Percentiles rank a stretch among this genome's conserved stretches.
These are phyloP conservation scores for Sistotremastrum suecicum DNA, from an alignment of 768 basidiomycete species.

Conservation along the genomic window DNA sequence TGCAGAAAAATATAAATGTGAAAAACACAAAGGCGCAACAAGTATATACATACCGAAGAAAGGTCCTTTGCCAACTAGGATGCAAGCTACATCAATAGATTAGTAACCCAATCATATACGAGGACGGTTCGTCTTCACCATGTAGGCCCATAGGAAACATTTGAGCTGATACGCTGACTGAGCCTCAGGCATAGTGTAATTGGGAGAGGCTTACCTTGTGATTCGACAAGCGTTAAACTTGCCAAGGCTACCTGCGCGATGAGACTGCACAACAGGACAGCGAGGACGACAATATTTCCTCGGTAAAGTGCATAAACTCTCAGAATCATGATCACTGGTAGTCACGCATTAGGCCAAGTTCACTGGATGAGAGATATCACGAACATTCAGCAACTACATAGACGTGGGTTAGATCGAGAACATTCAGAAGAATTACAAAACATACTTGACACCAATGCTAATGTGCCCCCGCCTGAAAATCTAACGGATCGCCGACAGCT, in stretches of 20 bases:
- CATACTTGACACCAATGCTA: slow-evolving; percentile 3
- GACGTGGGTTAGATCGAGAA: background rate
- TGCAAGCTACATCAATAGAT: too few species aligned
- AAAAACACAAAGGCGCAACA: background rate
- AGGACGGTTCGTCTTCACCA: too few species aligned
- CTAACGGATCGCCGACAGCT: slow-evolving; percentile 2
- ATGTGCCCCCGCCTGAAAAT: slow-evolving; percentile 1
- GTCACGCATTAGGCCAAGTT: background rate
- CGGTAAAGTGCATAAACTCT: slow-evolving; percentile 3
- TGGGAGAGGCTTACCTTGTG: background rate
- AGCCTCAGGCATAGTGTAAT: background rate
- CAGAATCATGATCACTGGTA: slow-evolving; percentile 3
- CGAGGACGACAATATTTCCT: background rate
- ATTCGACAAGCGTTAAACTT: background rate
- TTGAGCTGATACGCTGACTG: background rate
- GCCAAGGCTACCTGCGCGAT: slow-evolving; percentile 1
- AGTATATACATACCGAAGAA: too few species aligned
- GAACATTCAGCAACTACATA: slow-evolving; percentile 1
- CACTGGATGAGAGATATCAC: background rate
- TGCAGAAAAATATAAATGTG: background rate
- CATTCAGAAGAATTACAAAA: background rate
- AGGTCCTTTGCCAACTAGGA: too few species aligned
- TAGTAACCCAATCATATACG: too few species aligned
- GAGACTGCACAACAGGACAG: background rate
- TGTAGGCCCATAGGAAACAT: too few species aligned